A percentile compares a stretch with the other conserved stretches of the same genome.
Conservation (phyloP, 208 protist species). For the Leishmania tarentolae region DNA sequence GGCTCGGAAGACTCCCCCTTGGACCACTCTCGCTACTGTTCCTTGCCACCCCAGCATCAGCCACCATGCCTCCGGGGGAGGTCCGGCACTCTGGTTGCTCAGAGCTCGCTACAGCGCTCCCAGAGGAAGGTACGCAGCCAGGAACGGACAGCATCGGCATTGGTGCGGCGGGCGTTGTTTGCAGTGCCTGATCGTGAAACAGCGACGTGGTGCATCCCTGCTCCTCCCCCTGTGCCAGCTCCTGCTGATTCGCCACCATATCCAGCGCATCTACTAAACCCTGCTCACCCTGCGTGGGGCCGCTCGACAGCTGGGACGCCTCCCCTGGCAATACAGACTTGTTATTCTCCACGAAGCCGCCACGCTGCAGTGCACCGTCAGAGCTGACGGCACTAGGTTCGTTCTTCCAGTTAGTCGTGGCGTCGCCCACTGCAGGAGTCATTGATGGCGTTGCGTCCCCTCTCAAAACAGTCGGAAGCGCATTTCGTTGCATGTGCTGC, state of each 20-base stretch:
- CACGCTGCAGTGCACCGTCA: not conserved
- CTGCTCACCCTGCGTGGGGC: not conserved
- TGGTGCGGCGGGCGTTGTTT: constrained; percentile 1
- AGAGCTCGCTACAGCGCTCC: not conserved
- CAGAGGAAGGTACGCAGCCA: not conserved
- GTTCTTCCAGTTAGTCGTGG: not conserved
- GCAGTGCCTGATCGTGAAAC: not conserved
- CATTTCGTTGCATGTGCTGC: not conserved
- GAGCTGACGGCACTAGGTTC: not conserved
- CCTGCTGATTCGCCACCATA: no score
- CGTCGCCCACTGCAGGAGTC: not conserved
- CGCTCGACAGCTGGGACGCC: not conserved
- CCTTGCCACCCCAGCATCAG: not conserved
- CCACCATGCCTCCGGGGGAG: constrained; percentile 2
- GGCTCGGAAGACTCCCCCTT: not conserved
- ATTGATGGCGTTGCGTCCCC: not conserved
- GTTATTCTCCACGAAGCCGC: not conserved
- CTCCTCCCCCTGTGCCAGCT: not conserved
- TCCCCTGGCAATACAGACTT: not conserved
- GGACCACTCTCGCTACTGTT: not conserved
- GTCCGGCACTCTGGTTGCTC: constrained; percentile 13
- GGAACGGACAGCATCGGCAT: constrained; percentile 1
- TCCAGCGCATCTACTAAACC: no score
- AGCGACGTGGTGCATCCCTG: not conserved
- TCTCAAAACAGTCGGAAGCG: not conserved